Evolutionary conservation across 78 protist species (phyloP).

Genomic region (Dictyostelium firmibasis): DNA sequence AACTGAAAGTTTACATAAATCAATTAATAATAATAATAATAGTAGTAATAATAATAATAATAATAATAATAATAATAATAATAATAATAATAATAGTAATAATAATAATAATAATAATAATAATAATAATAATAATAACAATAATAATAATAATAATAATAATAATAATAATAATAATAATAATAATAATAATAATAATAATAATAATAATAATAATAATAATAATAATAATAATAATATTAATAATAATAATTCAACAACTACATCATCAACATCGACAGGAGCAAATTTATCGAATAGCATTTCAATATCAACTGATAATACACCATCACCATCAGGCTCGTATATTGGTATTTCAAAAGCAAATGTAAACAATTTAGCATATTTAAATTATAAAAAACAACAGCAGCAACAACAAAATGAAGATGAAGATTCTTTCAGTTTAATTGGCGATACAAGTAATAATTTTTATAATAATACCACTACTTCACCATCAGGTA

Average conservation of each 20-base stretch:
- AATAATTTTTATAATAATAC: not conserved
- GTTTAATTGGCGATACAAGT: not conserved
- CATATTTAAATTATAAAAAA: not conserved
- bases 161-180: not conserved
- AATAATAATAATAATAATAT: not conserved
- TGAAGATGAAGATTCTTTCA: constrained; percentile 24
- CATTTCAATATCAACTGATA: not conserved
- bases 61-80: not conserved
- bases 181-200: not conserved
- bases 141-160: too few relatives aligned
- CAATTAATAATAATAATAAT: not conserved
- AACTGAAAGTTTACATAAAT: constrained; percentile 27
- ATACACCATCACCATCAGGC: not conserved
- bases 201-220: not conserved
- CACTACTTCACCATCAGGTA: not conserved
- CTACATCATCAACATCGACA: not conserved
- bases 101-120: not conserved
- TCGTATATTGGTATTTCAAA: constrained; percentile 13
- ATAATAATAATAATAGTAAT: not conserved
- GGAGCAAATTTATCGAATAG: not conserved
- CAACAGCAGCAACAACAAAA: not conserved
- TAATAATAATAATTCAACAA: not conserved
- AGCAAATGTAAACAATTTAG: not conserved
- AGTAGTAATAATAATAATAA: not conserved
- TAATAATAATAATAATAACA: not conserved